Conservation (phyloP, 2,329 filamentous ascomycete genomes). For the Talaromyces sp. region DNA sequence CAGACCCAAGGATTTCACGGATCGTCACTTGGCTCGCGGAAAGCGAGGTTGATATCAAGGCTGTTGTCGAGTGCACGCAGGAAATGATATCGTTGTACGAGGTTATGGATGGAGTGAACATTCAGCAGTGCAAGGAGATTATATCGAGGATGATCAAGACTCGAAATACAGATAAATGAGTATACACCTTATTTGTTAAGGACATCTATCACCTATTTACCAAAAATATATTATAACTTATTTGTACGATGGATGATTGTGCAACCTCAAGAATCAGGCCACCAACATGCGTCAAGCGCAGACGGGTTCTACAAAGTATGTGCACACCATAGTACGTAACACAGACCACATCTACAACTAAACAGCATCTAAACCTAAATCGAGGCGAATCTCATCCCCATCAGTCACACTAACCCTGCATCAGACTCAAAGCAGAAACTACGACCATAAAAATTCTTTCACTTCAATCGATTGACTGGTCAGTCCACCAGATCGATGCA, state of each 20-base stretch:
- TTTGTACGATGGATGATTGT: neutral
- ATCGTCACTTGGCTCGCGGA: slow-evolving; percentile 81
- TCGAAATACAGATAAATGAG: slow-evolving; percentile 55
- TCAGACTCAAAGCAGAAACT: slow-evolving; percentile 2
- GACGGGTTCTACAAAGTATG: neutral
- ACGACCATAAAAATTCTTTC: neutral
- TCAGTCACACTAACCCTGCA: slow-evolving; percentile 6
- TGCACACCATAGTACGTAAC: neutral
- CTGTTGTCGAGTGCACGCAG: slow-evolving; percentile 83
- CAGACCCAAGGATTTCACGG: slow-evolving; percentile 52
- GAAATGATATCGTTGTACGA: slow-evolving; percentile 90
- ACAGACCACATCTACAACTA: neutral
- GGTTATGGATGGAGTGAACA: slow-evolving; percentile 63
- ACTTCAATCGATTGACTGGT: neutral
- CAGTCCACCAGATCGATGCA: neutral
- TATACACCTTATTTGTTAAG: neutral
- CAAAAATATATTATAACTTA: neutral
- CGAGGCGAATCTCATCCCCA: neutral
- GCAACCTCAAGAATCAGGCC: neutral
- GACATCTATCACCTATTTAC: neutral
- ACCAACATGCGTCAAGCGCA: neutral
- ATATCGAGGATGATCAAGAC: slow-evolving; percentile 61
- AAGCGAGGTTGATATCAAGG: slow-evolving; percentile 78
- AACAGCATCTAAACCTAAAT: neutral
- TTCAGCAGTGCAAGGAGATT: slow-evolving; percentile 62